Evolutionary conservation across 2,329 filamentous ascomycete species (phyloP).

Genomic region (Elsinoe batatas): DNA sequence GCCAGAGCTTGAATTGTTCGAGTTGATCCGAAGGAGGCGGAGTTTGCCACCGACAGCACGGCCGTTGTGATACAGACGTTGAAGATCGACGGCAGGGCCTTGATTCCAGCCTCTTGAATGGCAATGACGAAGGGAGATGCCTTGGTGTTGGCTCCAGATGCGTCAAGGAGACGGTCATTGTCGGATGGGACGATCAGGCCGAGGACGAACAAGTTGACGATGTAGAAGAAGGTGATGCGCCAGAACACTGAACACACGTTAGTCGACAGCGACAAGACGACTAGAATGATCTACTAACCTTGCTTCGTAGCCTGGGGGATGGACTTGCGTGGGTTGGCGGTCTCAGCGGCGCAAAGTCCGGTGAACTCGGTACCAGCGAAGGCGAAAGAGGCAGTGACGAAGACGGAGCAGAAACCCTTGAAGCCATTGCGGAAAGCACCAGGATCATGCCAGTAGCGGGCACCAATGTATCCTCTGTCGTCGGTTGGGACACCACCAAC

Average conservation of each 20-base stretch:
- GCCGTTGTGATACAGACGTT: slow-evolving; percentile 53
- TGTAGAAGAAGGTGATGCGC: slow-evolving; percentile 20
- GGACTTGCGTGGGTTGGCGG: slow-evolving; percentile 38
- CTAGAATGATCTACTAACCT: background rate
- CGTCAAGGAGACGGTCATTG: slow-evolving; percentile 25
- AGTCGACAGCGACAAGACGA: background rate
- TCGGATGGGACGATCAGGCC: slow-evolving; percentile 19
- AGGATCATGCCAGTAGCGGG: slow-evolving; percentile 36
- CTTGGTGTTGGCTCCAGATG: slow-evolving; percentile 26
- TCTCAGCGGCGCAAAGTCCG: slow-evolving; percentile 41
- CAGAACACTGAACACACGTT: slow-evolving; percentile 16
- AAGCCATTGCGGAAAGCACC: slow-evolving; percentile 46
- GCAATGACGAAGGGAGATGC: slow-evolving; percentile 58
- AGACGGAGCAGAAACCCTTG: slow-evolving; percentile 54
- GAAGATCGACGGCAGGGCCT: slow-evolving; percentile 51
- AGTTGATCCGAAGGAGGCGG: slow-evolving; percentile 46
- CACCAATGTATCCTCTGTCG: slow-evolving; percentile 49
- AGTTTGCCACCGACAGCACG: slow-evolving; percentile 48
- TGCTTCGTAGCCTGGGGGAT: slow-evolving; percentile 19
- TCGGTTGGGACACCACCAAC: slow-evolving; percentile 48
- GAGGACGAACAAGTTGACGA: slow-evolving; percentile 19
- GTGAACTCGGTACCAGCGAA: slow-evolving; percentile 52
- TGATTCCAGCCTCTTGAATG: slow-evolving; percentile 49
- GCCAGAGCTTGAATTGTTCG: slow-evolving; percentile 43
- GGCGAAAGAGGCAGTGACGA: slow-evolving; percentile 55